Conservation (phyloP, 2,329 filamentous ascomycete species). For the Monosporascus ibericus region DNA sequence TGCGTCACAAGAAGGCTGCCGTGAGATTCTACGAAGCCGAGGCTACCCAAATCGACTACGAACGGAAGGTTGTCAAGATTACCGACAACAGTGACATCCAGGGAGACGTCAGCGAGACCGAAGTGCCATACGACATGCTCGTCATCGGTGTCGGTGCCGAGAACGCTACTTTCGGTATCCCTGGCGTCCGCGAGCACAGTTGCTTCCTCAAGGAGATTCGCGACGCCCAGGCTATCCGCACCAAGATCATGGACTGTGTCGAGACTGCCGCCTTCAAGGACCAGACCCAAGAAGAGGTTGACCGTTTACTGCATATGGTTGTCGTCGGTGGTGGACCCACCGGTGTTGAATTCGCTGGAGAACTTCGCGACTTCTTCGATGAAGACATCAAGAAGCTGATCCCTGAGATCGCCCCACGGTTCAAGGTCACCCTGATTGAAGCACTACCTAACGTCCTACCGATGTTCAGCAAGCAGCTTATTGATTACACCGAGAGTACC, state of each 20-base stretch:
- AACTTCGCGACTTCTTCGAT: constrained; percentile 98
- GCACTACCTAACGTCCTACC: constrained; percentile 93
- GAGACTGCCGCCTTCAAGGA: constrained; percentile 99
- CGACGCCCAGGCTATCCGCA: constrained; percentile 93
- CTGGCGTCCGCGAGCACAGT: constrained; percentile 88
- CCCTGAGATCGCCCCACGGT: constrained; percentile 88
- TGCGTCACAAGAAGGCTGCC: constrained; percentile 86
- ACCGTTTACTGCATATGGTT: constrained; percentile 97
- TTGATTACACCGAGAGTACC: constrained; percentile 98
- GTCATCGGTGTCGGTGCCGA: constrained; percentile 96
- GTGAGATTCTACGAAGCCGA: constrained; percentile 99
- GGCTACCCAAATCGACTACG: constrained; percentile 88
- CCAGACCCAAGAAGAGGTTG: constrained; percentile 78
- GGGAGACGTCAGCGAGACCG: constrained; percentile 72
- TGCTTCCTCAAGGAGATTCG: constrained; percentile 98
- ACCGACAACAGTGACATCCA: constrained; percentile 91
- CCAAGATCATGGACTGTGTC: constrained; percentile 99
- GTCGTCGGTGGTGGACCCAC: constrained; percentile 90
- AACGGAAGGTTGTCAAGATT: constrained; percentile 82
- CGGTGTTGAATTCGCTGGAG: constrained; percentile 96
- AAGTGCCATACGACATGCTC: constrained; percentile 96
- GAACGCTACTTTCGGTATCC: constrained; percentile 97
- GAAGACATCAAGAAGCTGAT: constrained; percentile 97
- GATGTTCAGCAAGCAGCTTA: constrained; percentile 98
- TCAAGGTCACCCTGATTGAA: constrained; percentile 96